Conservation (phyloP, 1,284 basidiomycete genomes). For the Ustilago hordei region DNA sequence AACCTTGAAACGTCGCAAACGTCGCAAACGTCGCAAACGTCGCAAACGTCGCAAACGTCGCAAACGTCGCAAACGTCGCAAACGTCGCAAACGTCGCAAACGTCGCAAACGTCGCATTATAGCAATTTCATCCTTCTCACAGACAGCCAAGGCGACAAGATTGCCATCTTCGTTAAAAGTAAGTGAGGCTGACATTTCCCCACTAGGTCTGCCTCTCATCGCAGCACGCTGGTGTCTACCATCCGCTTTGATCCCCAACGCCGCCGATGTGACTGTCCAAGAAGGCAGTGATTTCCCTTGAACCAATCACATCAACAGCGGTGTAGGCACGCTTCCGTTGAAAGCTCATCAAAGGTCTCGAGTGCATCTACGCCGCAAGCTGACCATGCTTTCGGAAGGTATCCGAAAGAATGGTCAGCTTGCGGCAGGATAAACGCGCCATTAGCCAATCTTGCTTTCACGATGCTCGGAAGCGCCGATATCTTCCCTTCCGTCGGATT, state of each 20-base stretch:
- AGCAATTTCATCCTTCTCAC: not conserved
- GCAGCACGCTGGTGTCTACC: not conserved
- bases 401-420: not conserved
- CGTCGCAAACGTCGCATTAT: not conserved
- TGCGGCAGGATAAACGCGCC: not conserved
- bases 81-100: not conserved
- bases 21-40: not conserved
- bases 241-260: slow-evolving; percentile 3
- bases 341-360: not conserved
- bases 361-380: not conserved
- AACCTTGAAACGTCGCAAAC: not conserved
- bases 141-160: not conserved
- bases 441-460: not conserved
- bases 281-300: not conserved
- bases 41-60: not conserved
- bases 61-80: not conserved
- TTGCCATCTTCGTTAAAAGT: not conserved
- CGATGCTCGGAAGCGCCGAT: slow-evolving; percentile 20
- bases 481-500: slow-evolving; percentile 18
- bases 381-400: not conserved
- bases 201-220: not conserved
- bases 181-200: not conserved
- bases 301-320: not conserved
- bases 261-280: not conserved
- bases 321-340: not conserved